phyloP scores from a whole-genome alignment of 1,139 yeast species.

The Yamadazyma membranifaciens region DNA sequence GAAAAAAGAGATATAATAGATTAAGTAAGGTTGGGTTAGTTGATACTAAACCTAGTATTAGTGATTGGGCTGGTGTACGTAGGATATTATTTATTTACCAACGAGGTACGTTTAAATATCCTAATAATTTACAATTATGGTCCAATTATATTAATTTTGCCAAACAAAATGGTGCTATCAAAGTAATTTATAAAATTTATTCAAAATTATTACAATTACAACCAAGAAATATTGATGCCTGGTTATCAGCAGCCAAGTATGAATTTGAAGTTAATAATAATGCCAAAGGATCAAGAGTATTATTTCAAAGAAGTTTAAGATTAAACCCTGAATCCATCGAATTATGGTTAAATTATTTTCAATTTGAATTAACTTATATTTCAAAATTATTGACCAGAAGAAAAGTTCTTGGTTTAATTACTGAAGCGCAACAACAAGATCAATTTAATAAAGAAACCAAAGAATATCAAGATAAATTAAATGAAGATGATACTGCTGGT shows the following conservation, averaged over 20 bases:
- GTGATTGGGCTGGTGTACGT: constrained; percentile 87
- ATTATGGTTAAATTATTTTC: constrained; percentile 84
- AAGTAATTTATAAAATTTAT: constrained; percentile 78
- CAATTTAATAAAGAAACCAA: constrained; percentile 42
- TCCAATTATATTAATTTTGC: constrained; percentile 71
- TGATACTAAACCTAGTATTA: constrained; percentile 57
- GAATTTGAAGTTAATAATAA: constrained; percentile 88
- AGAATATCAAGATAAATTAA: constrained; percentile 25
- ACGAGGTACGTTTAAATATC: constrained; percentile 78
- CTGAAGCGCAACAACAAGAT: constrained; percentile 73
- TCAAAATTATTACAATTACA: constrained; percentile 79
- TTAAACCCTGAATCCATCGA: constrained; percentile 72
- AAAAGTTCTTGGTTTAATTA: constrained; percentile 72
- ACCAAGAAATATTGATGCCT: constrained; percentile 86
- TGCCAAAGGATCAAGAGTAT: constrained; percentile 82
- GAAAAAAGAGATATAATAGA: constrained; percentile 69
- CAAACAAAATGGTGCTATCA: constrained; percentile 69
- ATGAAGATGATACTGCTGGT: constrained; percentile 15
- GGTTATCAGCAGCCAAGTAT: constrained; percentile 95
- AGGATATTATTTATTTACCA: constrained; percentile 82
- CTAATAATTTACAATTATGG: constrained; percentile 80
- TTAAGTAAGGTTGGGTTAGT: constrained; percentile 51
- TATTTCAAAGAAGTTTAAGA: constrained; percentile 82
- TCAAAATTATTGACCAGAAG: constrained; percentile 83
- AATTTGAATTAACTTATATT: constrained; percentile 82